phyloP scores from a whole-genome alignment of 2,329 filamentous ascomycete genomes.

The Colletotrichum horii region DNA sequence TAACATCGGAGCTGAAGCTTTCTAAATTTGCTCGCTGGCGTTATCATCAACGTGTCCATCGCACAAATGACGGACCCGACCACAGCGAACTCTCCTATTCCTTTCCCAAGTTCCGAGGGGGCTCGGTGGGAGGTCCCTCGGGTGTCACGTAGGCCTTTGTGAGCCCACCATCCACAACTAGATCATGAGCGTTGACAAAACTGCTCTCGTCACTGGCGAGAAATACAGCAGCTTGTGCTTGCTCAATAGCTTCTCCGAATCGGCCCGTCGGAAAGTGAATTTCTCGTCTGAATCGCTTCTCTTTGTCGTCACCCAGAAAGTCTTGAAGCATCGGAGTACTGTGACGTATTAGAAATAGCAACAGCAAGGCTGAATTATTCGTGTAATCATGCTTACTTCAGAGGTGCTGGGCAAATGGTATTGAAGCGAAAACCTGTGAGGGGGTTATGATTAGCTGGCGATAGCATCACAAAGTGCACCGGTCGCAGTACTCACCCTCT shows the following conservation, averaged over 20 bases:
- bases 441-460: background rate
- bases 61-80: background rate
- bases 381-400: slow-evolving; percentile 38
- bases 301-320: slow-evolving; percentile 86
- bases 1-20: background rate
- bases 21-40: background rate
- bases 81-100: background rate
- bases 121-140: slow-evolving; percentile 55
- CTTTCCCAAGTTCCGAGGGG: background rate
- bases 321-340: slow-evolving; percentile 93
- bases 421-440: slow-evolving; percentile 80
- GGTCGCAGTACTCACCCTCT: slow-evolving; percentile 46
- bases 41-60: background rate
- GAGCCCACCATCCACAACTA: slow-evolving; percentile 95
- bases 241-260: slow-evolving; percentile 90
- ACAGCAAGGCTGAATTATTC: background rate
- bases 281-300: slow-evolving; percentile 82
- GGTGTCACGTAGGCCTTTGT: slow-evolving; percentile 85
- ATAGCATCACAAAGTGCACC: background rate
- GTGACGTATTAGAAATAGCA: background rate
- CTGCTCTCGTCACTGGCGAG: slow-evolving; percentile 86
- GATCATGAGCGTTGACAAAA: slow-evolving; percentile 90
- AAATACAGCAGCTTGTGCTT: slow-evolving; percentile 88
- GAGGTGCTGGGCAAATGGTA: slow-evolving; percentile 83
- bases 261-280: slow-evolving; percentile 88